phyloP scores from a whole-genome alignment of 2,329 filamentous ascomycete species.

The Fusarium cicatricum region DNA sequence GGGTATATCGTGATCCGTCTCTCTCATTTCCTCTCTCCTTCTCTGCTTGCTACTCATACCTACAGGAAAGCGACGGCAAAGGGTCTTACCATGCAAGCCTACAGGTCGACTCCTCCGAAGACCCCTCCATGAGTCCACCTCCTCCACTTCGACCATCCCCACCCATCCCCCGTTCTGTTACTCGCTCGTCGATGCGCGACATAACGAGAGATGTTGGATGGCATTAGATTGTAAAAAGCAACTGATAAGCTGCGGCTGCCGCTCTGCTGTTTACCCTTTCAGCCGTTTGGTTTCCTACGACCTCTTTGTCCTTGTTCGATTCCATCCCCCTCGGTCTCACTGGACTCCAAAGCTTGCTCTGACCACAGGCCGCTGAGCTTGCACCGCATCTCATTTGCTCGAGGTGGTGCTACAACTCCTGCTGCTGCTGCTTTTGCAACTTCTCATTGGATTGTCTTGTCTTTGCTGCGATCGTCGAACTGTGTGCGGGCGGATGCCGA shows the following conservation, averaged over 20 bases:
- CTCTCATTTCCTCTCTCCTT: background rate
- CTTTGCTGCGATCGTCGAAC: conserved; percentile 15
- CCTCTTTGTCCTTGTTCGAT: conserved; percentile 1
- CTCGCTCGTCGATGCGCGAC: conserved; percentile 38
- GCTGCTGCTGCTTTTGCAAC: conserved; percentile 1
- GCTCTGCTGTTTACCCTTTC: conserved; percentile 37
- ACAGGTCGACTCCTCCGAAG: conserved; percentile 34
- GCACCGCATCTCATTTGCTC: conserved; percentile 19
- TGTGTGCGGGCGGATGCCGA: conserved; percentile 20
- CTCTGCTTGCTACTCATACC: conserved; percentile 5
- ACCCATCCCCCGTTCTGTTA: conserved; percentile 31
- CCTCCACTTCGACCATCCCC: conserved; percentile 38
- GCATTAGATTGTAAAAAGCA: conserved; percentile 29
- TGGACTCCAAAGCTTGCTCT: conserved; percentile 25
- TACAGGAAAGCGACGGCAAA: conserved; percentile 1
- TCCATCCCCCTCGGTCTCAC: conserved; percentile 31
- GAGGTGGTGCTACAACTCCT: conserved; percentile 16
- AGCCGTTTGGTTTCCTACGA: conserved; percentile 34
- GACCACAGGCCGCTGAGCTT: conserved; percentile 27
- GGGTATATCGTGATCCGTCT: conserved; percentile 21
- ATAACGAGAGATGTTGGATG: conserved; percentile 35
- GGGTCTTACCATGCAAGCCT: conserved; percentile 31
- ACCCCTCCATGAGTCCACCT: conserved; percentile 35
- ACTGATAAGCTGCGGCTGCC: conserved; percentile 44
- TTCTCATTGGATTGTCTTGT: conserved; percentile 12